Evolutionary conservation across 805 yeast species (phyloP).

Genomic region (Myxozyma melibiosi): DNA sequence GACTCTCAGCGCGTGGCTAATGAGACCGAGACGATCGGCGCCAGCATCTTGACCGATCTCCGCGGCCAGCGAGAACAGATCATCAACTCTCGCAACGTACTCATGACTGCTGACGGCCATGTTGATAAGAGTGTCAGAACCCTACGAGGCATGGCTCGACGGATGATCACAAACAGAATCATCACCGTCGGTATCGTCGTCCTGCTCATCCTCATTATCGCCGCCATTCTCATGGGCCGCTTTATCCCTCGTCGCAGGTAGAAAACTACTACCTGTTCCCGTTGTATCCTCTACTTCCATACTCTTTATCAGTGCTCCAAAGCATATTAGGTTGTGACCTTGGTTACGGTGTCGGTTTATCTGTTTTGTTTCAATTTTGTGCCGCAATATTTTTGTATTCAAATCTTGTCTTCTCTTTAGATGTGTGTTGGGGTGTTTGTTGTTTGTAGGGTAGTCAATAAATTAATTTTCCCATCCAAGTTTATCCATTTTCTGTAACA

Average conservation of each 20-base stretch:
- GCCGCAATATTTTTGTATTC: too few species aligned
- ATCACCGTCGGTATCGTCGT: conserved; percentile 31
- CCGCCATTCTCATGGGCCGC: conserved; percentile 28
- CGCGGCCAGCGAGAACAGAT: conserved; percentile 94
- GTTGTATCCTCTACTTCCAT: too few species aligned
- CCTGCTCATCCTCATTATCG: conserved; percentile 27
- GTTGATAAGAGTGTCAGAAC: conserved; percentile 89
- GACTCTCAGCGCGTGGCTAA: conserved; percentile 89
- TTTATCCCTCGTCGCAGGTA: conserved; percentile 26
- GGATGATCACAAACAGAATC: conserved; percentile 34
- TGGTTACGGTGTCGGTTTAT: too few species aligned
- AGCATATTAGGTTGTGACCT: too few species aligned
- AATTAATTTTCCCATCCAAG: too few species aligned
- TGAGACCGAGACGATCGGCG: conserved; percentile 91
- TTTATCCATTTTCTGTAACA: not conserved
- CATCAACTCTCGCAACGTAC: conserved; percentile 69
- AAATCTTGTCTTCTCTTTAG: too few species aligned
- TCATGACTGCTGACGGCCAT: conserved; percentile 87
- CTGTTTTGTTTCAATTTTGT: too few species aligned
- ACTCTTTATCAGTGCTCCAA: too few species aligned
- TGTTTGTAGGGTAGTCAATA: not conserved
- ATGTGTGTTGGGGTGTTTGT: too few species aligned
- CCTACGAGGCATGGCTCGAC: conserved; percentile 83
- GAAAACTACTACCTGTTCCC: not conserved
- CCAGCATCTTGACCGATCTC: conserved; percentile 82